A percentile compares a stretch with the other conserved stretches of the same genome.
Evolutionary conservation across 345 rosid genomes (phyloP).

Genomic region (Salix koriyanagi): DNA sequence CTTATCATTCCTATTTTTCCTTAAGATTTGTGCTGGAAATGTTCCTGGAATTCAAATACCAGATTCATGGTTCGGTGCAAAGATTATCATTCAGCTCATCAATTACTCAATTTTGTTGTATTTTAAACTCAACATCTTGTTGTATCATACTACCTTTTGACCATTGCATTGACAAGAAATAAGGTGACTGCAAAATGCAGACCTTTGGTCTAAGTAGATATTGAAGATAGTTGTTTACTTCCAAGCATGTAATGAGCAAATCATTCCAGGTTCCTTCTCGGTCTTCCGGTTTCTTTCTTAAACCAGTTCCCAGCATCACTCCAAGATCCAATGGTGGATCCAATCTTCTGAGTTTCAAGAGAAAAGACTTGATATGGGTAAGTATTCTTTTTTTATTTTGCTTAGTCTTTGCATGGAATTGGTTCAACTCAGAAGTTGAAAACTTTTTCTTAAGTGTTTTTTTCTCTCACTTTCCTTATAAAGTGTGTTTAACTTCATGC

Average conservation of each 20-base stretch:
- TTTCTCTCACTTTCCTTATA: neutral
- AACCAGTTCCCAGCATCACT: constrained; percentile 69
- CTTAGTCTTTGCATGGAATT: constrained; percentile 7
- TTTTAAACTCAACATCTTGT: neutral
- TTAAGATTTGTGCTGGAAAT: neutral
- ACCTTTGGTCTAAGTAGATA: too few species aligned
- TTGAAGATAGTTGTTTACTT: too few species aligned
- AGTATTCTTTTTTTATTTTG: constrained; percentile 1
- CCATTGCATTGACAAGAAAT: too few species aligned
- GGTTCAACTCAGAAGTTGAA: neutral
- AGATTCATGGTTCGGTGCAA: neutral
- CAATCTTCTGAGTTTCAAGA: constrained; percentile 71
- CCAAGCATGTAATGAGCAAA: neutral
- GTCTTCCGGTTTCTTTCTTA: constrained; percentile 76
- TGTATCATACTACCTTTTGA: neutral
- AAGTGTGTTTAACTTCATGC: neutral
- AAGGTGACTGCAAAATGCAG: too few species aligned
- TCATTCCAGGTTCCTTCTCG: constrained; percentile 76
- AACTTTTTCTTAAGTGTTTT: neutral
- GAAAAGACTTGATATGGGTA: constrained; percentile 87
- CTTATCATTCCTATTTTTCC: neutral
- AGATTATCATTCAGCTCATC: neutral
- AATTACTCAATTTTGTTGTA: neutral
- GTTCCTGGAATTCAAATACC: neutral
- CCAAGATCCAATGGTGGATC: constrained; percentile 54